Evolutionary conservation across 176 grass and related monocot genomes (phyloP), one percentile per base, ranked within the genome.

Genomic region (Oryza meyeriana): DNA sequence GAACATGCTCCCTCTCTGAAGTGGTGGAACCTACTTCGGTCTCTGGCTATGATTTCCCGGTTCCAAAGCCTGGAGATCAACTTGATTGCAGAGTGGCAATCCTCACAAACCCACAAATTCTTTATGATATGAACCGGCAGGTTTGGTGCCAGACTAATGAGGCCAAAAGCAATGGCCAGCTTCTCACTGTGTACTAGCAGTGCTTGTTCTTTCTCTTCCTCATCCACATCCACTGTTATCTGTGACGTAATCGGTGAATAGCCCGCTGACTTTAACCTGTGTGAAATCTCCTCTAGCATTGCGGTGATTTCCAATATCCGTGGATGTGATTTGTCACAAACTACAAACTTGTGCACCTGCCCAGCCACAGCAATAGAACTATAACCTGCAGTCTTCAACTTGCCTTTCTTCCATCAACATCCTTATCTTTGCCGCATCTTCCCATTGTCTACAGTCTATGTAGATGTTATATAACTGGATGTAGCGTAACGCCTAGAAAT

Each of bases 31-130:
- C 89, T 83, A 38, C 87, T 94, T 33, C 89, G 68, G 61, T 97
- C 92, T 90, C 94, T 90, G n/a, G 94, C 82, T 5, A 94, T 85
- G 17, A 97, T 86, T 71, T 97, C 85, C 42, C 80, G 29, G 28
- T 73, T 88, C 89, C 86, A 91, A 35, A 92, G 76, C 72, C 71
- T 90, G 31, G 92, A 92, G 73, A 94, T 88, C 63, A 87, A 74
- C 70, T 97, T 97, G 76, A 94, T 89, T 65, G 92, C 70, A 84
- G 85, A 90, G 78, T 94, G 92, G 73, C 92, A 97, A 47, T 94
- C 89, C 72, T 94, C 89, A 24, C 87, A 92, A 33, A 97, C 90
- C 68, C 91, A 86, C 26, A 94, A 64, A 69, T 92, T 94, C 83
- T 97, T 92, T 58, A 94, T 83, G 55, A 90, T 85, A 62, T 92